These are phyloP conservation scores for Monascus purpureus DNA, from an alignment of 495 filamentous ascomycete species.

Conservation along the genomic window DNA sequence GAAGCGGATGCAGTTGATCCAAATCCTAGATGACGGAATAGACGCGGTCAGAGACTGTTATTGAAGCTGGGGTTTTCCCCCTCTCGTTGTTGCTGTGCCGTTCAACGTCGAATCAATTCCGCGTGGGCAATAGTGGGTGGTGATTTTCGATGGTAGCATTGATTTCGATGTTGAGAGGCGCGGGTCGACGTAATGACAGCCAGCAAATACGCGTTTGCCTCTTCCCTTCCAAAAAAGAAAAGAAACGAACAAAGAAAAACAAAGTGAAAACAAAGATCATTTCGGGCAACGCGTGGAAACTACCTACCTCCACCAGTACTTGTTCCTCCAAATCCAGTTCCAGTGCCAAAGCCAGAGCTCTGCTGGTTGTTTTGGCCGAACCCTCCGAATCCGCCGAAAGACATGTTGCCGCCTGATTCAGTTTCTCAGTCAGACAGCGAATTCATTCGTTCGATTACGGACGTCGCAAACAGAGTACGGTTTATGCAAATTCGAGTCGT, in stretches of 20 bases:
- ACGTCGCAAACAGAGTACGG: slow-evolving; percentile 3
- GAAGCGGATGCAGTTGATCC: slow-evolving; percentile 33
- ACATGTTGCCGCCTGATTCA: slow-evolving; percentile 24
- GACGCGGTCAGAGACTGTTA: slow-evolving; percentile 30
- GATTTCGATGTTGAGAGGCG: too few species aligned
- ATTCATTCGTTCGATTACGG: slow-evolving; percentile 20
- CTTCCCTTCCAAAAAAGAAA: too few species aligned
- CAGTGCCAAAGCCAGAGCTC: slow-evolving; percentile 34
- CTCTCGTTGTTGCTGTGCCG: slow-evolving; percentile 21
- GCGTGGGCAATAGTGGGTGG: too few species aligned
- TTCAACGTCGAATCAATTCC: slow-evolving; percentile 16
- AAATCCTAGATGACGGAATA: slow-evolving; percentile 41
- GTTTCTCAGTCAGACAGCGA: slow-evolving; percentile 12
- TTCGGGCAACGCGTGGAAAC: too few species aligned
- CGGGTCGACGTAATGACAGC: too few species aligned
- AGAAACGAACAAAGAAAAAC: slow-evolving; percentile 8
- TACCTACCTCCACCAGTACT: slow-evolving; percentile 35
- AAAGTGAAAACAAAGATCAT: slow-evolving; percentile 4
- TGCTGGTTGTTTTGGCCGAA: slow-evolving; percentile 50
- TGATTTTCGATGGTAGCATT: too few species aligned
- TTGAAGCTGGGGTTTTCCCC: slow-evolving; percentile 27
- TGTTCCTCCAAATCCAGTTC: slow-evolving; percentile 24
- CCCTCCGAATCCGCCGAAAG: slow-evolving; percentile 33
- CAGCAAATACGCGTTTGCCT: too few species aligned
- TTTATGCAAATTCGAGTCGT: background rate